Evolutionary conservation across 441 rosid genomes (phyloP).

Genomic region (Bruguiera hainesii): DNA sequence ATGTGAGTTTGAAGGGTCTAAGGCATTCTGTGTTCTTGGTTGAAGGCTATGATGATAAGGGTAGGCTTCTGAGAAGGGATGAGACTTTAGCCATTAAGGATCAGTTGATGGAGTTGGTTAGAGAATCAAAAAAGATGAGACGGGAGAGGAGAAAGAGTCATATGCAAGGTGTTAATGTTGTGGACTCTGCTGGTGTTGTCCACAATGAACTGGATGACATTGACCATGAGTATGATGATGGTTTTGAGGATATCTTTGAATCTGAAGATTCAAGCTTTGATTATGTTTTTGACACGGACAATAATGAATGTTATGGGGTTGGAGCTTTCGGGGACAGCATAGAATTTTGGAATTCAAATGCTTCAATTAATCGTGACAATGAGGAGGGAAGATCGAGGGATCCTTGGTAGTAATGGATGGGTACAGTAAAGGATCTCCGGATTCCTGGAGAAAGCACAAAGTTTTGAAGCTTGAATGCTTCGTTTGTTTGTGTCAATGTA

Average conservation of each 20-base stretch:
- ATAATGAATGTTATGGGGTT: slow-evolving; percentile 21
- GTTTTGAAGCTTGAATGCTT: slow-evolving; percentile 49
- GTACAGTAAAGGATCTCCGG: neutral
- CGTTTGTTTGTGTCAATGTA: slow-evolving; percentile 13
- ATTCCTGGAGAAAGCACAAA: slow-evolving; percentile 23
- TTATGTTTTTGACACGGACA: slow-evolving; percentile 33
- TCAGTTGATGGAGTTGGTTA: slow-evolving; percentile 52
- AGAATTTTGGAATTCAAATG: slow-evolving; percentile 55
- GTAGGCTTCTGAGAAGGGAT: slow-evolving; percentile 57
- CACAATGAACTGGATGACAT: slow-evolving; percentile 16
- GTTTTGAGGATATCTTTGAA: slow-evolving; percentile 65
- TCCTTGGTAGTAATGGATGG: slow-evolving; percentile 47
- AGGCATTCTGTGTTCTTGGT: slow-evolving; percentile 75
- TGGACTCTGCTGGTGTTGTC: slow-evolving; percentile 17
- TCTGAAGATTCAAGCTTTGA: slow-evolving; percentile 50
- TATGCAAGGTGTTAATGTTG: slow-evolving; percentile 11
- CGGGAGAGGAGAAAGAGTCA: slow-evolving; percentile 46
- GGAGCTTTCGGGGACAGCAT: slow-evolving; percentile 19
- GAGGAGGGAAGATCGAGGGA: slow-evolving; percentile 24
- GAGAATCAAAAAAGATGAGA: slow-evolving; percentile 64
- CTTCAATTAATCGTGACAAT: slow-evolving; percentile 15
- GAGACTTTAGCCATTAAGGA: slow-evolving; percentile 45
- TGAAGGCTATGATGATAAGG: slow-evolving; percentile 65
- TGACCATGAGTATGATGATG: slow-evolving; percentile 45
- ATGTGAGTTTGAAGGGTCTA: slow-evolving; percentile 70